These are phyloP conservation scores for Peniophora sp. DNA, from an alignment of 1,284 basidiomycete species.

Conservation along the genomic window DNA sequence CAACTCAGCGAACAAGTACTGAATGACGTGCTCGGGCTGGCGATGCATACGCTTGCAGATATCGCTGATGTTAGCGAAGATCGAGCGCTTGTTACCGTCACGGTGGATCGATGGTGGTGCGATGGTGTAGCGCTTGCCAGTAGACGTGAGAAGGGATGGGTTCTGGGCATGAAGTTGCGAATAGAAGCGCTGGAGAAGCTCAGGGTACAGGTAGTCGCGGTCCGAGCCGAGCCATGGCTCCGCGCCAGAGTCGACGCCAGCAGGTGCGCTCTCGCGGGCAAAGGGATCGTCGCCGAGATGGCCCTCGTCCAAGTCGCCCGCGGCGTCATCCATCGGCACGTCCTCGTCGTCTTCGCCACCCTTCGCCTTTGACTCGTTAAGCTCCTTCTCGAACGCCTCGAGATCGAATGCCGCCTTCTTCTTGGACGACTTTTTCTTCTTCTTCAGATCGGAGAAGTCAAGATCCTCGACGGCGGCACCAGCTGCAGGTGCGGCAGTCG, in stretches of 20 bases:
- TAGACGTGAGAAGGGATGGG: slow-evolving; percentile 79
- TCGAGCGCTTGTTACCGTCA: slow-evolving; percentile 95
- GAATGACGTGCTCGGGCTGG: slow-evolving; percentile 98
- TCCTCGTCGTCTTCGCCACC: slow-evolving; percentile 46
- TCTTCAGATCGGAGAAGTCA: slow-evolving; percentile 82
- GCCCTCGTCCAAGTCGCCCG: slow-evolving; percentile 67
- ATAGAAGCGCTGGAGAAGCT: slow-evolving; percentile 95
- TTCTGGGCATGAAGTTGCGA: slow-evolving; percentile 88
- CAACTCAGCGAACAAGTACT: slow-evolving; percentile 97
- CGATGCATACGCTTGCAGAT: slow-evolving; percentile 99
- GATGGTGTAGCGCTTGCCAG: slow-evolving; percentile 93
- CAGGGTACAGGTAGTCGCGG: slow-evolving; percentile 91
- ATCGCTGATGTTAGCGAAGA: slow-evolving; percentile 95
- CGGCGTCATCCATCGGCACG: slow-evolving; percentile 45
- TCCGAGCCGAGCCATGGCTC: slow-evolving; percentile 89
- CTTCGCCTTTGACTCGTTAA: slow-evolving; percentile 61
- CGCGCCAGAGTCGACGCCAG: slow-evolving; percentile 57
- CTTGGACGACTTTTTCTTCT: slow-evolving; percentile 76
- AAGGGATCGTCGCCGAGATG: slow-evolving; percentile 86
- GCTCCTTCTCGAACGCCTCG: slow-evolving; percentile 87
- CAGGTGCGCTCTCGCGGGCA: slow-evolving; percentile 48
- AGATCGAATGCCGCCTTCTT: slow-evolving; percentile 70
- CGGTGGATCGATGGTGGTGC: slow-evolving; percentile 93
- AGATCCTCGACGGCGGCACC: slow-evolving; percentile 51
- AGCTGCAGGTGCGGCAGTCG: slow-evolving; percentile 32